A percentile compares a stretch with the other conserved stretches of the same genome.
phyloP scores from a whole-genome alignment of 2,329 filamentous ascomycete genomes.

The Neoarthrinium moseri region DNA sequence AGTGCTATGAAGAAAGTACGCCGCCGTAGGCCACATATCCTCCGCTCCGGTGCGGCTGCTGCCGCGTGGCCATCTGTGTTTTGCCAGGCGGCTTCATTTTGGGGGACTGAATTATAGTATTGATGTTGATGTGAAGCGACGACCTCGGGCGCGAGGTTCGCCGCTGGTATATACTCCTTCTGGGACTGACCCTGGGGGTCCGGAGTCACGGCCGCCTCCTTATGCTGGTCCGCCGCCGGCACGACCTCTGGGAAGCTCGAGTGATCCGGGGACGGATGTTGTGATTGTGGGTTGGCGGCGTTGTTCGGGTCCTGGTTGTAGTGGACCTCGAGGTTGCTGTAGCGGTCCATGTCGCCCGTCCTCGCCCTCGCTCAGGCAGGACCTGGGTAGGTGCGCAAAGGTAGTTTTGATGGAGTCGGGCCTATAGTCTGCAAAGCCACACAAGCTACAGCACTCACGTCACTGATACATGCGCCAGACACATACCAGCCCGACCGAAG shows the following conservation, averaged over 20 bases:
- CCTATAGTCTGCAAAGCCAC: too few relatives aligned
- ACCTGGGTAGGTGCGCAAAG: too few relatives aligned
- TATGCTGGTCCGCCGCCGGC: neutral
- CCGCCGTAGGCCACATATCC: conserved; percentile 15
- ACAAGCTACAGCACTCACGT: too few relatives aligned
- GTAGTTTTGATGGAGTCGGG: too few relatives aligned
- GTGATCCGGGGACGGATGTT: neutral
- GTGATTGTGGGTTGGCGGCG: neutral
- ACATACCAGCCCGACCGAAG: too few relatives aligned
- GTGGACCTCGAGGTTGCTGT: conserved; percentile 5
- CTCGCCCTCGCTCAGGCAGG: too few relatives aligned
- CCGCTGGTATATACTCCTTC: neutral
- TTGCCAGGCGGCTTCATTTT: neutral
- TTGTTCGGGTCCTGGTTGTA: neutral
- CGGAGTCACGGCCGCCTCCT: neutral
- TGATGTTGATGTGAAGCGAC: neutral
- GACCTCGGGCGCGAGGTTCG: neutral
- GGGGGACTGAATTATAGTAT: neutral
- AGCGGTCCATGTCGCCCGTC: neutral
- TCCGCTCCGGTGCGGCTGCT: conserved; percentile 3
- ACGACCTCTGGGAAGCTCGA: neutral
- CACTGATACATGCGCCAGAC: too few relatives aligned
- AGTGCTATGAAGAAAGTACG: conserved; percentile 16
- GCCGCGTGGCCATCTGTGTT: neutral
- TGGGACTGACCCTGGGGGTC: neutral